Conservation (phyloP, 2,329 filamentous ascomycete species). For the Alternaria infectoria region DNA sequence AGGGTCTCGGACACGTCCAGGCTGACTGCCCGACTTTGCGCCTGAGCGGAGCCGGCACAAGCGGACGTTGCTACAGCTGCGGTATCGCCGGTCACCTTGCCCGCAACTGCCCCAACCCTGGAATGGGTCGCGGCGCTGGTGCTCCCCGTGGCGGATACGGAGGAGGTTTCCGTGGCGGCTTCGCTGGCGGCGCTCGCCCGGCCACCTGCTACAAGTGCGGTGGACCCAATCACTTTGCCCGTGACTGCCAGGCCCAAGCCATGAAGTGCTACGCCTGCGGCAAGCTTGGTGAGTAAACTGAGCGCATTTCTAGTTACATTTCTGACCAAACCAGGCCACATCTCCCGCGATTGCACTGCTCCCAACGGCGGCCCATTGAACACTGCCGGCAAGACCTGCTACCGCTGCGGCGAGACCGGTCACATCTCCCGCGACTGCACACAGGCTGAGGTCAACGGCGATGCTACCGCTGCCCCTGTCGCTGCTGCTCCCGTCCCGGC, state of each 20-base stretch:
- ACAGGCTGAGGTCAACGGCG: slow-evolving; percentile 67
- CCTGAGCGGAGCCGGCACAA: slow-evolving; percentile 78
- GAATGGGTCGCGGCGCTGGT: slow-evolving; percentile 68
- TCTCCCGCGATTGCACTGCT: slow-evolving; percentile 92
- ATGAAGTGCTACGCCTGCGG: slow-evolving; percentile 99
- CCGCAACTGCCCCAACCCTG: slow-evolving; percentile 82
- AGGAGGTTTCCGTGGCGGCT: slow-evolving; percentile 74
- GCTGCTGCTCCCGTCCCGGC: slow-evolving; percentile 43
- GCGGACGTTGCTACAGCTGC: slow-evolving; percentile 96
- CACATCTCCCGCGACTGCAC: slow-evolving; percentile 97
- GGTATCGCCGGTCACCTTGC: slow-evolving; percentile 91
- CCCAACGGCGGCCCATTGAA: slow-evolving; percentile 95
- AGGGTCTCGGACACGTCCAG: slow-evolving; percentile 97
- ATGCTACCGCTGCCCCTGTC: slow-evolving; percentile 35
- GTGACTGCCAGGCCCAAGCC: slow-evolving; percentile 96
- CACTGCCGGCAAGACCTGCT: slow-evolving; percentile 97
- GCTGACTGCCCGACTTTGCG: slow-evolving; percentile 97
- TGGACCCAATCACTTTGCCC: slow-evolving; percentile 95
- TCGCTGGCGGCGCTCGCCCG: slow-evolving; percentile 69
- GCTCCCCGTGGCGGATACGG: slow-evolving; percentile 77
- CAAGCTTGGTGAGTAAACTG: slow-evolving; percentile 64
- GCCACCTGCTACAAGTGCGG: slow-evolving; percentile 74
- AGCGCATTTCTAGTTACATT: not conserved
- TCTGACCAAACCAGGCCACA: slow-evolving; percentile 66
- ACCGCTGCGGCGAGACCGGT: slow-evolving; percentile 92